Percentiles rank a stretch among this genome's conserved stretches.
phyloP scores from a whole-genome alignment of 208 protist genomes.

The Acanthamoeba sp. region DNA sequence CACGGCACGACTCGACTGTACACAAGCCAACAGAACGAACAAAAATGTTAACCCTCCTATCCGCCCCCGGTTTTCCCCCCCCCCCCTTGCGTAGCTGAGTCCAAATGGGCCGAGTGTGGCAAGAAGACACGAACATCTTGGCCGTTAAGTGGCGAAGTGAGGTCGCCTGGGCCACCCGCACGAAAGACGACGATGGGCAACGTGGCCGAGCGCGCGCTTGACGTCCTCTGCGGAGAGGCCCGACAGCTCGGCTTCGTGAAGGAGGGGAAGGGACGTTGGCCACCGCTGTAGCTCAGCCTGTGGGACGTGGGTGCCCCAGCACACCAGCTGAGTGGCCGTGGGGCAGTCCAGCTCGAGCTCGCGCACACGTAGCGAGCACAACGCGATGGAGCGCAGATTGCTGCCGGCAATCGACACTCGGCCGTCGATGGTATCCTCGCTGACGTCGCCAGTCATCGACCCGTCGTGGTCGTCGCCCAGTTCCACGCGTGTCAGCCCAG shows the following conservation, averaged over 20 bases:
- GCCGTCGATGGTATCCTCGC: neutral
- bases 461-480: neutral
- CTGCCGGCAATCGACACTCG: neutral
- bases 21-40: neutral
- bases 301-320: neutral
- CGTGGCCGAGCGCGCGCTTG: too few relatives aligned
- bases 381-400: neutral
- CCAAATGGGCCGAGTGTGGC: too few relatives aligned
- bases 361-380: neutral
- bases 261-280: neutral
- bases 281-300: neutral
- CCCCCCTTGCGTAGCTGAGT: too few relatives aligned
- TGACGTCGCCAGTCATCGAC: neutral
- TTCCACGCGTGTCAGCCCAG: neutral
- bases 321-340: neutral
- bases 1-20: neutral
- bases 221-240: too few relatives aligned
- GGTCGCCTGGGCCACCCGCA: too few relatives aligned
- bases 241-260: too few relatives aligned
- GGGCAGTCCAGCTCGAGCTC: neutral
- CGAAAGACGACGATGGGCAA: too few relatives aligned
- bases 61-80: too few relatives aligned
- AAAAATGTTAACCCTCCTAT: too few relatives aligned
- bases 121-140: too few relatives aligned
- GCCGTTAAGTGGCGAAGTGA: too few relatives aligned